Conservation (phyloP, 2,329 filamentous ascomycete species). For the Sarocladium strictum region DNA sequence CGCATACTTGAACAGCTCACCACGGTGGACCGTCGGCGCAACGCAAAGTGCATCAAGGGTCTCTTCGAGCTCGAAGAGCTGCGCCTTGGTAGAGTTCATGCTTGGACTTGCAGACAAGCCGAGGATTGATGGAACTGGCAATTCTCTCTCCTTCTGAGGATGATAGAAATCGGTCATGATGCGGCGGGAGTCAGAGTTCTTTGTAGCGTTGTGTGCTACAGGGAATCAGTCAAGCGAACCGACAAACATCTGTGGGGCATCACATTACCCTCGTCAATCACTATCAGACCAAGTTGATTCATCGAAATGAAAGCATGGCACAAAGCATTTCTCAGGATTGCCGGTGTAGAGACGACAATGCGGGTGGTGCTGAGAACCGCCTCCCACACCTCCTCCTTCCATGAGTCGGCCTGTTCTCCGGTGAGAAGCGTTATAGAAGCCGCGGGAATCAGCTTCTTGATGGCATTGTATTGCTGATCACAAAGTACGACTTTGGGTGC, state of each 20-base stretch:
- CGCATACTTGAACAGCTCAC: conserved; percentile 62
- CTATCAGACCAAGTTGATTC: conserved; percentile 56
- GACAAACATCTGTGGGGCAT: not conserved
- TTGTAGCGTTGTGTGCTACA: conserved; percentile 69
- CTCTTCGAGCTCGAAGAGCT: conserved; percentile 57
- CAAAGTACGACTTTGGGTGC: conserved; percentile 64
- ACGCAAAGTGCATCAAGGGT: conserved; percentile 65
- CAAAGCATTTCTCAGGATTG: conserved; percentile 69
- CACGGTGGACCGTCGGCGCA: conserved; percentile 62
- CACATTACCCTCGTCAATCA: conserved; percentile 76
- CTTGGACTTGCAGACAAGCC: conserved; percentile 79
- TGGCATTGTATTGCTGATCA: conserved; percentile 56
- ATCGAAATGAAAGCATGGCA: conserved; percentile 68
- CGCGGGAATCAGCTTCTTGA: conserved; percentile 53
- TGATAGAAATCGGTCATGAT: conserved; percentile 74
- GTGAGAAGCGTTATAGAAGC: conserved; percentile 57
- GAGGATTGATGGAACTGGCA: conserved; percentile 57
- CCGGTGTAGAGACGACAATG: conserved; percentile 73
- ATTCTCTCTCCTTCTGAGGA: conserved; percentile 30
- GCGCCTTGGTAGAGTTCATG: conserved; percentile 48
- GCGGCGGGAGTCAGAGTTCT: conserved; percentile 56
- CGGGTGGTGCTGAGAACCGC: conserved; percentile 55
- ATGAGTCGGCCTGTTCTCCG: conserved; percentile 65
- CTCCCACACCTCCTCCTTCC: conserved; percentile 66
- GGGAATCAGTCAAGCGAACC: not conserved